Conservation (phyloP, 352 stramenopile species). For the Phytophthora chlamydospora region DNA sequence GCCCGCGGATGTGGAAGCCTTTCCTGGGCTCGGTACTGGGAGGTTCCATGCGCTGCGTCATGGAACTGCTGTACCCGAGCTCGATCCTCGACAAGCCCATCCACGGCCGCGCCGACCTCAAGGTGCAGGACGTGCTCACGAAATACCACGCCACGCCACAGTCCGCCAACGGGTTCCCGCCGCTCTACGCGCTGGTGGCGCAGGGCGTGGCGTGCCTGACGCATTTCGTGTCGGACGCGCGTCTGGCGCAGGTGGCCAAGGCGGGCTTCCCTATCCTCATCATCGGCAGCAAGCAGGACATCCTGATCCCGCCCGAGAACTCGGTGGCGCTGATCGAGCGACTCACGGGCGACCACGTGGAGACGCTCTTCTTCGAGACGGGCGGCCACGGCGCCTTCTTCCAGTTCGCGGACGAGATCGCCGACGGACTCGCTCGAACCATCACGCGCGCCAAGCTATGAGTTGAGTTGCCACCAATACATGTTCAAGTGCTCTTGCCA, state of each 20-base stretch:
- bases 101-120: constrained; percentile 31
- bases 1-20: constrained; percentile 36
- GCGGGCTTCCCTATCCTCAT: constrained; percentile 57
- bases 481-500: no score
- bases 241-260: constrained; percentile 42
- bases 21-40: constrained; percentile 32
- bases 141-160: constrained; percentile 44
- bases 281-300: constrained; percentile 51
- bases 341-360: constrained; percentile 36
- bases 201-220: constrained; percentile 56
- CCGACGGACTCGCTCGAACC: constrained; percentile 33
- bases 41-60: constrained; percentile 32
- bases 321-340: constrained; percentile 35
- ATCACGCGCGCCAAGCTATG: constrained; percentile 37
- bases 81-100: constrained; percentile 32
- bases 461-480: no score
- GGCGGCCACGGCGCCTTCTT: constrained; percentile 42
- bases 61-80: constrained; percentile 40
- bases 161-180: constrained; percentile 22
- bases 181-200: constrained; percentile 40
- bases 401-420: constrained; percentile 46
- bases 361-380: constrained; percentile 39
- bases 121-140: constrained; percentile 38
- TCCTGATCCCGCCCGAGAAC: constrained; percentile 50
- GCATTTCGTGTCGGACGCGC: constrained; percentile 60